Base-by-base conservation (phyloP, 495 filamentous ascomycete species). In the Xylaria flabelliformis region DNA sequence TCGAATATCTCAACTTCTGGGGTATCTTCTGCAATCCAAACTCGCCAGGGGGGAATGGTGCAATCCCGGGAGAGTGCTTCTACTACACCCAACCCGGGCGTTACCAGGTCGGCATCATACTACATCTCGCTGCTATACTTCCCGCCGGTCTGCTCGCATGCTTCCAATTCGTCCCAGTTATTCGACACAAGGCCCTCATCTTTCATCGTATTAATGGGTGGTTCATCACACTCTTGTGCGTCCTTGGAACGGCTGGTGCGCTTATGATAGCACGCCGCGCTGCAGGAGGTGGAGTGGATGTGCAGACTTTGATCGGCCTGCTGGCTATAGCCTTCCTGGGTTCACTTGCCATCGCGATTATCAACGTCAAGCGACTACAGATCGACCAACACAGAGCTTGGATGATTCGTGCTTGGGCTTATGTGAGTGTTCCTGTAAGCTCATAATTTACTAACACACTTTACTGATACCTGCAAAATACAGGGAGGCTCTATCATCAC, bases 171-270 rank as follows among this genome's bases (percentile, higher is more conserved):
- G 70, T 85, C 29, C 88, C 88, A 12, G 65, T 82, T 13, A 82
- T 88, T 48, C 81, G 88, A n/a, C 79, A 85, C 74, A 83, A 80
- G 69, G 73, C 74, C 17, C 71, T 87, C 7, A 55, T 84, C 48
- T 70, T 88, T 21, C 87, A 90, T 71, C 84, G 88, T 17, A 83
- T 88, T 53, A 85, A 83, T 63, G 88, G 88, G n/a, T 88, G 88
- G 73, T 50, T 82, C 29, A 72, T 86, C 58, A 67, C 84, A 15
- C 48, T 82, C 1, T 80, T 89, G 21, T 66, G 84, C 26, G 42
- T 83, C 7, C 10, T 83, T 12, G 74, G 77, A 42, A 82, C 81
- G 39, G 77, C 78, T 26, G 81, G 79, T 15, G 83, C 82, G 17
- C 41, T 88, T 2, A 81, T 88, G 79, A 82, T 88, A 48, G 75